Evolutionary conservation across 140 eudicot genomes (phyloP).

Genomic region (Senecio squalidus): DNA sequence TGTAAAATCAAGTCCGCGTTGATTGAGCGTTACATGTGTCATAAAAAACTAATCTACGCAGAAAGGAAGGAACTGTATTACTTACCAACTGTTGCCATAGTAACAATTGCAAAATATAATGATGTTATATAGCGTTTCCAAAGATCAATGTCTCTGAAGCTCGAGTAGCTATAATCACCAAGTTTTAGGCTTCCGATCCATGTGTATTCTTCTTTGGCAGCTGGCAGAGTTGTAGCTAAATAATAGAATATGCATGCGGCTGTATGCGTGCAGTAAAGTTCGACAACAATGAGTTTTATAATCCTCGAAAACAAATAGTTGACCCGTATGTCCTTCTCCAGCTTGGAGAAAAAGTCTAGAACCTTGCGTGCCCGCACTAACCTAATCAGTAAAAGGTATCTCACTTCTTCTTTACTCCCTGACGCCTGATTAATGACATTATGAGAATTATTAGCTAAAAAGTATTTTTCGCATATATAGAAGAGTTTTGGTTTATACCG

Average conservation of each 20-base stretch:
- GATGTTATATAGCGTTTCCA: slow-evolving; percentile 78
- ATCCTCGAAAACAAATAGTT: slow-evolving; percentile 81
- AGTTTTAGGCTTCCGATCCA: slow-evolving; percentile 89
- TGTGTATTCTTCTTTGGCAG: slow-evolving; percentile 66
- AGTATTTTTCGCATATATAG: not conserved
- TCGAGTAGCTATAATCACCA: slow-evolving; percentile 75
- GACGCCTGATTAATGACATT: slow-evolving; percentile 40
- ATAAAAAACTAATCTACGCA: not conserved
- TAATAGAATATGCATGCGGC: slow-evolving; percentile 96
- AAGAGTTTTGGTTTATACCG: slow-evolving; percentile 32
- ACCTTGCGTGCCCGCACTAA: slow-evolving; percentile 70
- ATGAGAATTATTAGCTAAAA: not conserved
- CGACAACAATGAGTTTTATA: slow-evolving; percentile 71
- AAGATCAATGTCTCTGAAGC: slow-evolving; percentile 75
- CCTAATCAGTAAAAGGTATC: slow-evolving; percentile 68
- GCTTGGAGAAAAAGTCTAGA: slow-evolving; percentile 27
- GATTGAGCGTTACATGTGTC: not conserved
- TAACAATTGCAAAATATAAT: slow-evolving; percentile 77
- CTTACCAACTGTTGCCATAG: slow-evolving; percentile 95
- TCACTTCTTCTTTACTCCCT: slow-evolving; percentile 63
- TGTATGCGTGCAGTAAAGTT: slow-evolving; percentile 90
- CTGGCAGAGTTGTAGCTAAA: slow-evolving; percentile 80
- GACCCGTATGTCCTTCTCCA: slow-evolving; percentile 86
- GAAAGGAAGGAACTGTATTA: not conserved
- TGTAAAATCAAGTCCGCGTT: slow-evolving; percentile 22